A percentile compares a stretch with the other conserved stretches of the same genome.
Evolutionary conservation across 208 protist genomes (phyloP).

Genomic region (Leptomonas pyrrhocoris): DNA sequence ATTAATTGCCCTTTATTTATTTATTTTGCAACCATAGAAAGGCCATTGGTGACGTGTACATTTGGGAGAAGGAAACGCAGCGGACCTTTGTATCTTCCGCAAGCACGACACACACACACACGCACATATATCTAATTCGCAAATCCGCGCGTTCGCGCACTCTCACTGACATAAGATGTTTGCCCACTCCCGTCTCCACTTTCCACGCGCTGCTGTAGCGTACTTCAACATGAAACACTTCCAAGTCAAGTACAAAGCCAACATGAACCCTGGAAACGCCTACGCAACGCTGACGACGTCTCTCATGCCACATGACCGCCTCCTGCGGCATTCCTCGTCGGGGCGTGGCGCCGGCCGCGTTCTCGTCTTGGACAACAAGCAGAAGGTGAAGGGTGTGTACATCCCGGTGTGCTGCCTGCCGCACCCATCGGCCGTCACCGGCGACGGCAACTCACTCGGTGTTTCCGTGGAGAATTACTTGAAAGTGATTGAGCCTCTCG

Average conservation of each 20-base stretch:
- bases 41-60: no score
- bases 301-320: constrained; percentile 58
- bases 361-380: constrained; percentile 78
- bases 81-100: no score
- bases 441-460: constrained; percentile 55
- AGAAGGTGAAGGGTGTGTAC: constrained; percentile 85
- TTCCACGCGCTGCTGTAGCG: constrained; percentile 62
- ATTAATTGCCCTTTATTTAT: no score
- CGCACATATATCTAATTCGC: no score
- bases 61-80: no score
- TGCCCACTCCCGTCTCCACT: constrained; percentile 10
- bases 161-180: constrained; percentile 6
- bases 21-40: no score
- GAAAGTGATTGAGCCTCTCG: constrained; percentile 18
- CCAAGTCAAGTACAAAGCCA: constrained; percentile 53
- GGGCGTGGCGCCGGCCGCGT: constrained; percentile 67
- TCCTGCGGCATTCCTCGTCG: constrained; percentile 71
- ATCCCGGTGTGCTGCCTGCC: constrained; percentile 72
- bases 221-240: constrained; percentile 88
- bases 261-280: constrained; percentile 48
- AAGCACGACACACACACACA: no score
- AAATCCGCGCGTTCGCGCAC: background rate
- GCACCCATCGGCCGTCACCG: constrained; percentile 50
- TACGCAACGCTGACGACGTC: constrained; percentile 38
- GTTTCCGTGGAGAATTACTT: constrained; percentile 61